Conservation (phyloP, 108 stramenopile species). For the Asterionellopsis glacialis region DNA sequence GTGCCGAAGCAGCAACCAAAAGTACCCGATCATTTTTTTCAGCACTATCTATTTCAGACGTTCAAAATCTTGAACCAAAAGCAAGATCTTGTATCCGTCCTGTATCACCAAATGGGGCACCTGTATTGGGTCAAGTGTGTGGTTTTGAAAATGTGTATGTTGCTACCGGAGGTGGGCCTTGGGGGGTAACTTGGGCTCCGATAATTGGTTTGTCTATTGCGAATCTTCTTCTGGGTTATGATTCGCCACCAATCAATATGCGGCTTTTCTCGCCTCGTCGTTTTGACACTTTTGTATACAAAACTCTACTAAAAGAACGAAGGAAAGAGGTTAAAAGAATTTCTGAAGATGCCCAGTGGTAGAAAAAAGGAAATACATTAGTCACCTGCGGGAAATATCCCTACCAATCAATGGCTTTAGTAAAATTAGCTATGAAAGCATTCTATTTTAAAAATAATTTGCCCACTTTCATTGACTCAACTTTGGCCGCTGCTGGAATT, state of each 20-base stretch:
- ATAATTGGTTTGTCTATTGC: slow-evolving; percentile 11
- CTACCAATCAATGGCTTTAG: no score
- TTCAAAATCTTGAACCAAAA: no score
- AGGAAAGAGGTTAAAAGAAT: background rate
- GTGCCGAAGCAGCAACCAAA: slow-evolving; percentile 15
- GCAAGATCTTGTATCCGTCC: slow-evolving; percentile 22
- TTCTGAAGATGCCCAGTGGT: no score
- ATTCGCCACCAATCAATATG: slow-evolving; percentile 11
- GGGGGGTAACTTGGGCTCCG: slow-evolving; percentile 35
- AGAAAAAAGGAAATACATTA: no score
- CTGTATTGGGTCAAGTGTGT: slow-evolving; percentile 13
- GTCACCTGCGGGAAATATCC: no score
- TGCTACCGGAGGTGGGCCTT: slow-evolving; percentile 25
- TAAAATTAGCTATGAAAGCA: no score
- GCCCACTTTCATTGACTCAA: no score
- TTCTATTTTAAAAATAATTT: no score
- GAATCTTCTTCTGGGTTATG: slow-evolving; percentile 2
- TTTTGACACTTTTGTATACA: slow-evolving; percentile 23
- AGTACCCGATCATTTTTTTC: background rate
- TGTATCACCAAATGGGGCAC: slow-evolving; percentile 18
- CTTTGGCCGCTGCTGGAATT: no score
- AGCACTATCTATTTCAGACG: no score
- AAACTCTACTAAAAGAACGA: slow-evolving; percentile 10
- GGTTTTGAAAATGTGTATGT: slow-evolving; percentile 14
- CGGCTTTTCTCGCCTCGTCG: slow-evolving; percentile 7